Conservation (phyloP, 208 protist species). For the Acanthamoeba healyi region DNA sequence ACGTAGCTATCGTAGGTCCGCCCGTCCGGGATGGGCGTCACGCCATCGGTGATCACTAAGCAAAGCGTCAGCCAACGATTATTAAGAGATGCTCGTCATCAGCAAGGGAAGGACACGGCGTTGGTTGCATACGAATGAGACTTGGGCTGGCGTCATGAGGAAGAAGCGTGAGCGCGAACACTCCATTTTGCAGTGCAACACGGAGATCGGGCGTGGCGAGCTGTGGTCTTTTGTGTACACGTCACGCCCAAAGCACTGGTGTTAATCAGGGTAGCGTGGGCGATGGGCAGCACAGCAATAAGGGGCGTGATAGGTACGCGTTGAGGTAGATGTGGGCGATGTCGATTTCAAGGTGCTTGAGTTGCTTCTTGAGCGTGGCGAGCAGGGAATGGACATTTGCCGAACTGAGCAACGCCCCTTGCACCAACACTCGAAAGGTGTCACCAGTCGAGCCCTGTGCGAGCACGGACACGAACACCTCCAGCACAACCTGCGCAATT, state of each 20-base stretch:
- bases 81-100: neutral
- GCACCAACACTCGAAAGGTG: constrained; percentile 52
- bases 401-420: constrained; percentile 51
- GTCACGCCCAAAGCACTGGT: neutral
- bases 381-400: constrained; percentile 28
- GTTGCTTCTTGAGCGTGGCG: constrained; percentile 36
- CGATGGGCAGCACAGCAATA: neutral
- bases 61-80: neutral
- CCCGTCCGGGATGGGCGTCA: constrained; percentile 38
- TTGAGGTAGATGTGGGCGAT: constrained; percentile 50
- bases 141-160: constrained; percentile 40
- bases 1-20: constrained; percentile 71
- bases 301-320: constrained; percentile 15
- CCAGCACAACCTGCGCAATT: constrained; percentile 25
- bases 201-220: constrained; percentile 48
- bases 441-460: constrained; percentile 32
- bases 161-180: constrained; percentile 63
- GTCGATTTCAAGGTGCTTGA: constrained; percentile 57
- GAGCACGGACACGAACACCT: constrained; percentile 61
- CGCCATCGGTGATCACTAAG: constrained; percentile 65
- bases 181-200: constrained; percentile 61
- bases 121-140: constrained; percentile 3
- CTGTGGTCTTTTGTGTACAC: constrained; percentile 25
- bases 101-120: neutral
- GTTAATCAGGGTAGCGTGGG: neutral